A percentile compares a stretch with the other conserved stretches of the same genome.
phyloP scores from a whole-genome alignment of 2,329 filamentous ascomycete genomes.

The Phaeosphaeria sp. region DNA sequence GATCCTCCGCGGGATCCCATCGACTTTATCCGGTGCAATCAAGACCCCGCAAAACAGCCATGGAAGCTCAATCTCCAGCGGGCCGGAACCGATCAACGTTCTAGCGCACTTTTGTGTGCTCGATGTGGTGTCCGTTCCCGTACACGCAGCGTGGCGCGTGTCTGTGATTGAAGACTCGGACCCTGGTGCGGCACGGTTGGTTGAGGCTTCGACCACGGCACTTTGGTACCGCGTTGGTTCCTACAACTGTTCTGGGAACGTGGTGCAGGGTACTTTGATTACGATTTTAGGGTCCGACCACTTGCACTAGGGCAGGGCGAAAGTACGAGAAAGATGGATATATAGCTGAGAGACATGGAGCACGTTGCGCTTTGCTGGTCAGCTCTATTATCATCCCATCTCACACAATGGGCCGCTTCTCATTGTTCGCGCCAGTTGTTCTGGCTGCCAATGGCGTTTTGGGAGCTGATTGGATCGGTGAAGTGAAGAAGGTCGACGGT shows the following conservation, averaged over 20 bases:
- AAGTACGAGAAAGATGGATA: background rate
- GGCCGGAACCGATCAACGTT: constrained; percentile 1
- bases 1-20: background rate
- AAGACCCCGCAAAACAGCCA: constrained; percentile 1
- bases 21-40: constrained; percentile 5
- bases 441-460: constrained; percentile 22
- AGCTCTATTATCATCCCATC: background rate
- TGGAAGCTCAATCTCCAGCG: background rate
- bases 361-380: background rate
- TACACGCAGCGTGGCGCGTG: background rate
- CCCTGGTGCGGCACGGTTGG: background rate
- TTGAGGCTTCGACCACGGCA: background rate
- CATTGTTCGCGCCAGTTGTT: constrained; percentile 26
- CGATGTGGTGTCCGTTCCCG: background rate
- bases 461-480: constrained; percentile 36
- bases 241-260: background rate
- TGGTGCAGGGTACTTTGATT: background rate
- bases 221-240: background rate
- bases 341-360: background rate
- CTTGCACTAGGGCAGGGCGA: background rate
- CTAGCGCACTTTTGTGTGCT: background rate
- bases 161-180: background rate
- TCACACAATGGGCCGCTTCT: constrained; percentile 31
- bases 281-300: background rate
- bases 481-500: constrained; percentile 32